These are phyloP conservation scores for Naganishia sp. DNA, from an alignment of 1,284 basidiomycete species.

Conservation along the genomic window DNA sequence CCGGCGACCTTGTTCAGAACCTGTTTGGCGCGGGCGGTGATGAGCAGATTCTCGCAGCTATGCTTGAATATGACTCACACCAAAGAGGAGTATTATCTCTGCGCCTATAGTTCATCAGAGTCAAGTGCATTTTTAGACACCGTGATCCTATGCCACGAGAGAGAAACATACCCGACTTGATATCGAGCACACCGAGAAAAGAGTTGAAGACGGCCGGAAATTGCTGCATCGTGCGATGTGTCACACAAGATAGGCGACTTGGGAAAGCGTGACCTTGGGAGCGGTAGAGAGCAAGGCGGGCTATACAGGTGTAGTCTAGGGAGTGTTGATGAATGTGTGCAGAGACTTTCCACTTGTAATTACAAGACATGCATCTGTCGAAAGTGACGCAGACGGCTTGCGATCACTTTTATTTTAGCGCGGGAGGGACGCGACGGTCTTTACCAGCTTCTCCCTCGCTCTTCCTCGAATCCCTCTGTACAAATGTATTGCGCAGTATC, in stretches of 20 bases:
- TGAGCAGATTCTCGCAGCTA: neutral
- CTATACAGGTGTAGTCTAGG: constrained; percentile 44
- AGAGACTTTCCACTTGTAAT: no score
- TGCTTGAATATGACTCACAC: constrained; percentile 58
- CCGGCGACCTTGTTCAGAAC: constrained; percentile 98
- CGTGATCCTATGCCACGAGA: no score
- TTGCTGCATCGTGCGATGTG: constrained; percentile 44
- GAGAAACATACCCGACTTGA: constrained; percentile 69
- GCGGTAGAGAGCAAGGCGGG: no score
- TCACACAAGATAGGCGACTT: no score
- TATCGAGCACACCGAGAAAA: constrained; percentile 78
- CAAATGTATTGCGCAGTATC: no score
- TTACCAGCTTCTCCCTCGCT: no score
- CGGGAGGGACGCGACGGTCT: no score
- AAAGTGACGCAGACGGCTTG: neutral
- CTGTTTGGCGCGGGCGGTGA: constrained; percentile 52
- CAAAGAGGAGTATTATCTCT: constrained; percentile 79
- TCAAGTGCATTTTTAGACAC: no score
- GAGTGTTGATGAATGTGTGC: constrained; percentile 45
- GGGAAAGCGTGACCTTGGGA: no score
- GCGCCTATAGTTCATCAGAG: constrained; percentile 56
- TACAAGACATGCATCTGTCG: neutral
- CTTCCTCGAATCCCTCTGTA: no score
- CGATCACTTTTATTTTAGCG: neutral
- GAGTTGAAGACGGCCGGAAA: constrained; percentile 63